These are phyloP conservation scores for Antitrichia curtipendula DNA, from an alignment of 225 moss, liverwort and hornwort genomes.

Conservation along the genomic window DNA sequence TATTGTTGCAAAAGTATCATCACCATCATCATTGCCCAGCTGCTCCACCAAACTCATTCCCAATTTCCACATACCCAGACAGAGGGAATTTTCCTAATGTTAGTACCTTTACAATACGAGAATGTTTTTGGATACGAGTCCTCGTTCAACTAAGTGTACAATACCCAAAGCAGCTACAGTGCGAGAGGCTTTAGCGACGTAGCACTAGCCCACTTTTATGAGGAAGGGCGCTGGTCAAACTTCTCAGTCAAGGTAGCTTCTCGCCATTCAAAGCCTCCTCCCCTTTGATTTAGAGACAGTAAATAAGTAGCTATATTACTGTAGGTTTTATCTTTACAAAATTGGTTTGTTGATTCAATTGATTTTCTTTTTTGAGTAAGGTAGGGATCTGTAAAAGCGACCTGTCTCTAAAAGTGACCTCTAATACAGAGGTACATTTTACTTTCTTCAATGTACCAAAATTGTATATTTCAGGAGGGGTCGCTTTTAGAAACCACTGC, in stretches of 20 bases:
- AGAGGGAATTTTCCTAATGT: background rate
- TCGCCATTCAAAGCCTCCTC: background rate
- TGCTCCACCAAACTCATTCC: background rate
- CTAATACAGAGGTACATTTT: no score
- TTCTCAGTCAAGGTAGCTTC: rapidly evolving
- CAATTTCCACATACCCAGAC: background rate
- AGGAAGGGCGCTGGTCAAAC: background rate
- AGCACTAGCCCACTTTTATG: background rate
- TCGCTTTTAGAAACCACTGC: no score
- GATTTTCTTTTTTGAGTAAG: background rate
- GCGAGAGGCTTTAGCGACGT: background rate
- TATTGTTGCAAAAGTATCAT: background rate
- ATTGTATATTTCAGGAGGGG: no score
- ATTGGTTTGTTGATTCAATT: background rate
- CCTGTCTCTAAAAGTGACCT: no score
- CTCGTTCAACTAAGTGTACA: background rate
- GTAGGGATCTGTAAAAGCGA: no score
- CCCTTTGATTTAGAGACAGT: background rate
- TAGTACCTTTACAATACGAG: background rate
- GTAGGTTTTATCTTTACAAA: rapidly evolving
- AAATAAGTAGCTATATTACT: no score
- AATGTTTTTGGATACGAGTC: background rate
- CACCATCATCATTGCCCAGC: background rate
- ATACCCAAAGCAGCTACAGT: background rate
- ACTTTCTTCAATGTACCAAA: no score